phyloP scores from a whole-genome alignment of 345 rosid species.

The Citrus australasica region DNA sequence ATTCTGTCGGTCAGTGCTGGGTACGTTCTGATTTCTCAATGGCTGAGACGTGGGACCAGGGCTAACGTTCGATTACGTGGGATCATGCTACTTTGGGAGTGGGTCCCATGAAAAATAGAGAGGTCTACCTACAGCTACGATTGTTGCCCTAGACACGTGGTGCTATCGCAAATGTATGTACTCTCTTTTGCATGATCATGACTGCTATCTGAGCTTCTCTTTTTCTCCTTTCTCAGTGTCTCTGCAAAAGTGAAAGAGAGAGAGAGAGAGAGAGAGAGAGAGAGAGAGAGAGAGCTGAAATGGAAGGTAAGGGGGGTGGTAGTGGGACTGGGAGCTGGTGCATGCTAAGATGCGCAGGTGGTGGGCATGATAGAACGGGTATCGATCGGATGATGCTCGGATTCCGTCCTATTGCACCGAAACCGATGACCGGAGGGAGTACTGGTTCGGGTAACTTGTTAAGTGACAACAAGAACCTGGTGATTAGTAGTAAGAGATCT shows the following conservation, averaged over 20 bases:
- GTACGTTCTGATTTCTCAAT: constrained; percentile 6
- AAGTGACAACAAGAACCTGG: constrained; percentile 16
- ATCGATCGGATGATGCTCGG: constrained; percentile 61
- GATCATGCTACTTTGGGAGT: not conserved
- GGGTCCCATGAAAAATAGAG: constrained; percentile 28
- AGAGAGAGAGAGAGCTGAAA: constrained; percentile 9
- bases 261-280: not conserved
- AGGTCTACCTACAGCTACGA: not conserved
- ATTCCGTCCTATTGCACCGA: constrained; percentile 92
- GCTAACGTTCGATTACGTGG: not conserved
- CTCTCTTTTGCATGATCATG: constrained; percentile 1
- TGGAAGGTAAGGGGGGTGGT: constrained; percentile 20
- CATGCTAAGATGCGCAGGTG: constrained; percentile 21
- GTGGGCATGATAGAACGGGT: constrained; percentile 36
- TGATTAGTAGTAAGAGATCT: constrained; percentile 32
- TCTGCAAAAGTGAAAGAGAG: constrained; percentile 14
- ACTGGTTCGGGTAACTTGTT: constrained; percentile 6
- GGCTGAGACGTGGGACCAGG: not conserved
- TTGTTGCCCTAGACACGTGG: constrained; percentile 53
- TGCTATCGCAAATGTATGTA: constrained; percentile 9
- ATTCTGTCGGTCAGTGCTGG: constrained; percentile 6
- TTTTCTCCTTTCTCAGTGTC: not conserved
- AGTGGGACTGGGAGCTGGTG: constrained; percentile 8
- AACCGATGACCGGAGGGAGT: constrained; percentile 41
- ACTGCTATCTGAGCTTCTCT: constrained; percentile 3